Percentiles rank a stretch among this genome's conserved stretches.
These are phyloP conservation scores for Russula sp. DNA, from an alignment of 768 basidiomycete genomes.

Conservation along the genomic window DNA sequence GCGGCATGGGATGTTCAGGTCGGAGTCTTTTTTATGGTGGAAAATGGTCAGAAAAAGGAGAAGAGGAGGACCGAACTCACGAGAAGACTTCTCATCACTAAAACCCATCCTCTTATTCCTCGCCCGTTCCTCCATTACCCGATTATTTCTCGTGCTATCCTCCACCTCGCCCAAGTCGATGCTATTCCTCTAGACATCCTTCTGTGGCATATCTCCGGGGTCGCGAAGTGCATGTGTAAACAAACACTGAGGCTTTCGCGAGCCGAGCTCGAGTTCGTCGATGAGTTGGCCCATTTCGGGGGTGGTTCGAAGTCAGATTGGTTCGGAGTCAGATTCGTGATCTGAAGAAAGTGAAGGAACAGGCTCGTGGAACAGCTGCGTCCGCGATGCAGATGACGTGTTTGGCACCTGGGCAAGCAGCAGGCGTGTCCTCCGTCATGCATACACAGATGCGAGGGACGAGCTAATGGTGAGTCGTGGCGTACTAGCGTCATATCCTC, in stretches of 20 bases:
- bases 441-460: slow-evolving; percentile 24
- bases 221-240: slow-evolving; percentile 26
- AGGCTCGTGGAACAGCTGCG: slow-evolving; percentile 29
- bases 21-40: not conserved
- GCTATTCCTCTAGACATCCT: slow-evolving; percentile 26
- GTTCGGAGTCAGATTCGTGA: slow-evolving; percentile 30
- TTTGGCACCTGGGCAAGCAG: slow-evolving; percentile 24
- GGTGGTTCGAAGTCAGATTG: slow-evolving; percentile 30
- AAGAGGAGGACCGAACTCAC: slow-evolving; percentile 22
- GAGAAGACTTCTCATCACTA: slow-evolving; percentile 27
- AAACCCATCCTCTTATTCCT: slow-evolving; percentile 28
- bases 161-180: slow-evolving; percentile 31
- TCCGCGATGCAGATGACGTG: slow-evolving; percentile 24
- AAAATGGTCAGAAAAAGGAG: not conserved
- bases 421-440: slow-evolving; percentile 4
- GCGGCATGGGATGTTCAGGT: slow-evolving; percentile 21
- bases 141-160: slow-evolving; percentile 28
- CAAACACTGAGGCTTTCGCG: slow-evolving; percentile 27
- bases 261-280: slow-evolving; percentile 19
- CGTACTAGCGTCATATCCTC: slow-evolving; percentile 26
- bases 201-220: slow-evolving; percentile 21
- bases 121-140: slow-evolving; percentile 27
- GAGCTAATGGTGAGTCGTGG: slow-evolving; percentile 26
- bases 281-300: slow-evolving; percentile 22
- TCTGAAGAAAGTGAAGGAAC: slow-evolving; percentile 27